Conservation (phyloP, 495 filamentous ascomycete species). For the Talaromyces thailandensis region DNA sequence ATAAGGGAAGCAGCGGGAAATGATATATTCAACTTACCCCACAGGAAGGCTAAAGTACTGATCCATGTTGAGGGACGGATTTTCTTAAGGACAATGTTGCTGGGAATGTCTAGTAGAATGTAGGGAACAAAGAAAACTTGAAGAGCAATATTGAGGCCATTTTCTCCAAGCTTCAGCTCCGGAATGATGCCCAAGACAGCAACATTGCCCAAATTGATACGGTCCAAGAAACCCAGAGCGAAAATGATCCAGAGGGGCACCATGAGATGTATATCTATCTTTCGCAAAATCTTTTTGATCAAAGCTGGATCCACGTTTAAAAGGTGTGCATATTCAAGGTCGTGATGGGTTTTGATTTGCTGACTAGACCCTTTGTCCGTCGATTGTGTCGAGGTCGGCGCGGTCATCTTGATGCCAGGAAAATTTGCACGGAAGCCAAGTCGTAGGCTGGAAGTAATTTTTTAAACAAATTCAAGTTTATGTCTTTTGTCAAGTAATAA, state of each 20-base stretch:
- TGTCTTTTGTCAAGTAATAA: no score
- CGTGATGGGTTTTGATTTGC: neutral
- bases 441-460: no score
- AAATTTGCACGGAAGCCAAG: no score
- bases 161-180: constrained; percentile 32
- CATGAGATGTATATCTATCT: constrained; percentile 14
- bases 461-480: no score
- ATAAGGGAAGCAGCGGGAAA: constrained; percentile 20
- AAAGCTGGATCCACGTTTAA: neutral
- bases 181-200: constrained; percentile 39
- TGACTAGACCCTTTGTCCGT: neutral
- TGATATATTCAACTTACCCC: constrained; percentile 22
- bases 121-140: constrained; percentile 57
- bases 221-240: constrained; percentile 18
- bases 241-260: constrained; percentile 13
- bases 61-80: constrained; percentile 49
- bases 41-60: constrained; percentile 36
- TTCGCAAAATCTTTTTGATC: constrained; percentile 1
- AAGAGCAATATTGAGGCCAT: constrained; percentile 39
- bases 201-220: constrained; percentile 46
- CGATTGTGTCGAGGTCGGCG: neutral
- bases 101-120: constrained; percentile 52
- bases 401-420: neutral
- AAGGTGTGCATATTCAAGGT: neutral
- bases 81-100: constrained; percentile 55